Conservation (phyloP, 345 rosid species). For the Pelargonium nanum region DNA sequence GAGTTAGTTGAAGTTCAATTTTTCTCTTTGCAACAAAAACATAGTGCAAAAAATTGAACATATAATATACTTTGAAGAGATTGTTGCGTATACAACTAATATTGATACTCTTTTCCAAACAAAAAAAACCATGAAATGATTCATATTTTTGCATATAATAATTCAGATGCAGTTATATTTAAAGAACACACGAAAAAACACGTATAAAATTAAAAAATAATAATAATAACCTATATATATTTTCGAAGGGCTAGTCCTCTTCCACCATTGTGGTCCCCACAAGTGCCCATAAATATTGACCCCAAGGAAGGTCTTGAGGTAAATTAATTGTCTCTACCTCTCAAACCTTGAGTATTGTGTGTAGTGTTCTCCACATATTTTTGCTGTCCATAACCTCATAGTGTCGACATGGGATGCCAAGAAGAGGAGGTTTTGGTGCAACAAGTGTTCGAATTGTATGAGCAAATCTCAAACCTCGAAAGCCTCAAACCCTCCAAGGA, state of each 20-base stretch:
- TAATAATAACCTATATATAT: too few species aligned
- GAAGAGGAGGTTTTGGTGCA: constrained; percentile 47
- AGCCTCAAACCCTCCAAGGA: constrained; percentile 62
- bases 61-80: too few species aligned
- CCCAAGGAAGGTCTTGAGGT: constrained; percentile 7
- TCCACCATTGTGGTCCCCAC: background rate
- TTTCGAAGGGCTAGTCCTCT: too few species aligned
- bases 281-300: background rate
- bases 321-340: constrained; percentile 5
- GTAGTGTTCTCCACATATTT: too few species aligned
- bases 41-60: too few species aligned
- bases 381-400: constrained; percentile 16
- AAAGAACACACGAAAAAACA: too few species aligned
- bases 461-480: constrained; percentile 58
- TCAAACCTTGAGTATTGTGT: too few species aligned
- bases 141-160: background rate
- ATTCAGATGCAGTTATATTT: background rate
- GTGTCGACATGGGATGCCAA: constrained; percentile 83
- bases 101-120: background rate
- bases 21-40: too few species aligned
- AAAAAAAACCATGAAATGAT: background rate
- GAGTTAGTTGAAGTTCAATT: too few species aligned
- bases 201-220: too few species aligned
- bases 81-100: too few species aligned
- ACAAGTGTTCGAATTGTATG: constrained; percentile 43